These are phyloP conservation scores for Dioscorea dumetorum DNA, from an alignment of 106 monocot species.

Conservation along the genomic window DNA sequence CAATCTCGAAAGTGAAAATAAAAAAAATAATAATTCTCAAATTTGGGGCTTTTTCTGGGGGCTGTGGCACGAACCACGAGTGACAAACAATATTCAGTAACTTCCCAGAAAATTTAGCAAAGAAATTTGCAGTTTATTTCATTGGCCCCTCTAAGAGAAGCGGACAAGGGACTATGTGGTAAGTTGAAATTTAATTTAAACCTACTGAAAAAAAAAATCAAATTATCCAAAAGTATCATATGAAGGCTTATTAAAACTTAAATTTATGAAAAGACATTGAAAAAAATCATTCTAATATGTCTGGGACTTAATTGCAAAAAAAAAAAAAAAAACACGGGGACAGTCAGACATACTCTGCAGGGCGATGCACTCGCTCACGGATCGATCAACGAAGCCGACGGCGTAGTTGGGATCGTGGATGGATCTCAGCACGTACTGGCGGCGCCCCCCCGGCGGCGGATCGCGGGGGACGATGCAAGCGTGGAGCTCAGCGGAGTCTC, in stretches of 20 bases:
- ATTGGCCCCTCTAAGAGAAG: too few species aligned
- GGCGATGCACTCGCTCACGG: constrained; percentile 63
- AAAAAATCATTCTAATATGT: background rate
- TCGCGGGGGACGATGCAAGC: constrained; percentile 67
- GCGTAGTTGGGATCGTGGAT: constrained; percentile 75
- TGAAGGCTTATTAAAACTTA: background rate
- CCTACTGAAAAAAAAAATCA: background rate
- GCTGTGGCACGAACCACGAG: too few species aligned
- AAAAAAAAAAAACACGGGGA: background rate
- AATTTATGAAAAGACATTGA: background rate
- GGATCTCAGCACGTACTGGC: constrained; percentile 58
- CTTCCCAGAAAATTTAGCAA: too few species aligned
- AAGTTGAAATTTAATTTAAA: background rate
- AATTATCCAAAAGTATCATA: background rate
- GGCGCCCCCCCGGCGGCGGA: constrained; percentile 4
- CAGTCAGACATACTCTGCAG: constrained; percentile 37
- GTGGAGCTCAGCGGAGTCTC: constrained; percentile 35
- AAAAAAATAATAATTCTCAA: too few species aligned
- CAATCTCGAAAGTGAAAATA: too few species aligned
- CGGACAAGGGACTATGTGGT: too few species aligned
- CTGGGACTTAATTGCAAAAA: background rate
- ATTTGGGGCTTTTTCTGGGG: too few species aligned
- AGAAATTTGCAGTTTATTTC: too few species aligned
- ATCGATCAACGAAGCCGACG: constrained; percentile 62
- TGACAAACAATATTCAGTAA: too few species aligned